Conservation (phyloP, 495 filamentous ascomycete genomes). For the Xylaria sp. region DNA sequence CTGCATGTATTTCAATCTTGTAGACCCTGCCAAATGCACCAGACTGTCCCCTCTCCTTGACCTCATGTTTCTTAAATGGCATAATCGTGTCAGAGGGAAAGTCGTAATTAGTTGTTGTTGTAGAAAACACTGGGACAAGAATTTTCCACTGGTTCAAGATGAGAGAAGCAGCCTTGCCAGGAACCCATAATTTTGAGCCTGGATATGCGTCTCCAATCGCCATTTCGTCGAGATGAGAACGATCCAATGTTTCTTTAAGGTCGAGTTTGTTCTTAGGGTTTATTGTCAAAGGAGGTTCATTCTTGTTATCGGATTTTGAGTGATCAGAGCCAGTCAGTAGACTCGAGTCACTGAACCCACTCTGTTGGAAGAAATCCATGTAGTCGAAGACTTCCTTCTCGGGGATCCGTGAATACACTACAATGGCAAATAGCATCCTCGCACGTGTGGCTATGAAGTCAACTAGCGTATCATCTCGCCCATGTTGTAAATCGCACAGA, state of each 20-base stretch:
- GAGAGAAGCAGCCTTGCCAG: too few relatives aligned
- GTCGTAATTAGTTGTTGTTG: constrained; percentile 25
- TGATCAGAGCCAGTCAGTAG: background rate
- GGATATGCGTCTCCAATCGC: too few relatives aligned
- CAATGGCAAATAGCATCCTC: background rate
- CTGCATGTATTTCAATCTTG: constrained; percentile 25
- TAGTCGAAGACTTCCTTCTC: constrained; percentile 2
- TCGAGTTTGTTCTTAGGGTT: too few relatives aligned
- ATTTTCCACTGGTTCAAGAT: constrained; percentile 25
- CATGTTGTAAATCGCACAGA: too few relatives aligned
- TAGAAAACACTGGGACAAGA: constrained; percentile 30
- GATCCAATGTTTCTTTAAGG: too few relatives aligned
- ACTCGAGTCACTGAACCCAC: background rate
- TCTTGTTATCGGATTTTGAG: too few relatives aligned
- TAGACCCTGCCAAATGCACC: constrained; percentile 30
- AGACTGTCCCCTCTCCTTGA: background rate
- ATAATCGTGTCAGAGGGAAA: constrained; percentile 22
- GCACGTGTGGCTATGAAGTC: background rate
- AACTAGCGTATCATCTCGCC: background rate
- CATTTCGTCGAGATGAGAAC: too few relatives aligned
- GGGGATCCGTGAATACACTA: background rate
- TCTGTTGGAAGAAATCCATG: constrained; percentile 2
- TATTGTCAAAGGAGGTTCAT: too few relatives aligned
- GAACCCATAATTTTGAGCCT: too few relatives aligned
- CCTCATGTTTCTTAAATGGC: constrained; percentile 15